phyloP scores from a whole-genome alignment of 495 filamentous ascomycete species.

The Pseudoneurospora amorphoporcata region DNA sequence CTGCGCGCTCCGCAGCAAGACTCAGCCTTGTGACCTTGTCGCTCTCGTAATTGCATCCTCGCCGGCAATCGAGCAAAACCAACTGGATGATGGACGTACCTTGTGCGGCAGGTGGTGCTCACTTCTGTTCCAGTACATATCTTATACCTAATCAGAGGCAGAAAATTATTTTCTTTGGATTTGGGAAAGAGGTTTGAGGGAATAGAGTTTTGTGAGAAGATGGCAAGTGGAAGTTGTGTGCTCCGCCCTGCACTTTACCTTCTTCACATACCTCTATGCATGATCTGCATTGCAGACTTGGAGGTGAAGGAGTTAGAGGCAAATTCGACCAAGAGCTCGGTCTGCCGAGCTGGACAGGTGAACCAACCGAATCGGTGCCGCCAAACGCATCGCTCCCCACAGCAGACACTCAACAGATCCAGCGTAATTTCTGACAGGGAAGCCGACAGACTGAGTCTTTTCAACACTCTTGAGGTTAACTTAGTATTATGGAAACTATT shows the following conservation, averaged over 20 bases:
- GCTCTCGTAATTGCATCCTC: slow-evolving; percentile 18
- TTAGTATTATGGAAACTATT: background rate
- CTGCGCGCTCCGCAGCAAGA: slow-evolving; percentile 18
- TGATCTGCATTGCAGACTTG: background rate
- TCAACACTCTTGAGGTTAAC: background rate
- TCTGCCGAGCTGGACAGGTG: background rate
- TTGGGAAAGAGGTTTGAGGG: background rate
- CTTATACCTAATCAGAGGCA: background rate
- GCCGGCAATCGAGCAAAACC: slow-evolving; percentile 18
- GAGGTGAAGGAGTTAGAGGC: background rate
- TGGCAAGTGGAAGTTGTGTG: background rate
- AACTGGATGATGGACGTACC: background rate
- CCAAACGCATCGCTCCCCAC: background rate
- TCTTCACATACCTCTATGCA: background rate
- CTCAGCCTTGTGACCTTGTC: slow-evolving; percentile 12
- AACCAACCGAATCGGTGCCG: background rate
- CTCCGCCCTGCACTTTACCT: background rate
- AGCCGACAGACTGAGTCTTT: background rate
- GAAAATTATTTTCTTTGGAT: background rate
- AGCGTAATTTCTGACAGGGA: background rate
- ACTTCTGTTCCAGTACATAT: background rate
- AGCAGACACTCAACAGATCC: background rate
- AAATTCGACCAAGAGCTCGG: background rate
- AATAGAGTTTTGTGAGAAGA: background rate
- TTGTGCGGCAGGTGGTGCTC: background rate